Base-by-base conservation (phyloP, 2,329 filamentous ascomycete genomes). In the Hymenoscyphus scutula region DNA sequence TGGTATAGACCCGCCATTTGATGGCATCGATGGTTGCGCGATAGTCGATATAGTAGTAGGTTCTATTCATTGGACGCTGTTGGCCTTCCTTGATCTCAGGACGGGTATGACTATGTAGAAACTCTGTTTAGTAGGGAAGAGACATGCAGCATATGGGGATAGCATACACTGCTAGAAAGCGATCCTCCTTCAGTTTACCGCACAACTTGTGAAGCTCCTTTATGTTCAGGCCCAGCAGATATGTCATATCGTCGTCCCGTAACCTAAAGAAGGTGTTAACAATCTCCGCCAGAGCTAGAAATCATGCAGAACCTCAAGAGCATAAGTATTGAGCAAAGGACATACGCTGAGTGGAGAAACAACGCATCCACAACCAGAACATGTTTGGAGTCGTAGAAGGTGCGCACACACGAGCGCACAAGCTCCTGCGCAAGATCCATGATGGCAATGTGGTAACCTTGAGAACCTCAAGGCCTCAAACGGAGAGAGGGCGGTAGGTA, bases 1-100 rank as follows among this genome's bases (percentile, higher is more conserved):
- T 86, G 62, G 89, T 89, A 74, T 94, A 93, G 58, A 97, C 87
- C 66, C 91, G 89, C 84, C 90, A 99, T 76, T 99, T 99, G 78
- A 97, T 96, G 56, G 91, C 92, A 77, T 99, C 95, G 72, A 99
- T 92, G 38, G 94, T 92, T 62, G 91, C 90, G 64, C 95, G 91
- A 73, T 96, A 96, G 75, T 97, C 93, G 74, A 99, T 94, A 77
- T 91, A 99, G 79, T 96, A 99, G 82, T 97, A 99, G 66, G 94
- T 96, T 71, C 91, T 86, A 74, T 89, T 92, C 68, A 90, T 88
- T 5, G 91, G 89, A 59, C 92, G 88, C 62, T 90, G 89, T 64
- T 92, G 90, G 58, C 91, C 91, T 73, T 93, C 90, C 68, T 89
- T 88, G 61, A 90, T 80, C 74, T 97, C 92, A 57, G 88, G 85